Evolutionary conservation across 192 early-diverging fungal species (phyloP), one percentile per base, ranked within the genome.

Genomic region (Mortierella hygrophila): DNA sequence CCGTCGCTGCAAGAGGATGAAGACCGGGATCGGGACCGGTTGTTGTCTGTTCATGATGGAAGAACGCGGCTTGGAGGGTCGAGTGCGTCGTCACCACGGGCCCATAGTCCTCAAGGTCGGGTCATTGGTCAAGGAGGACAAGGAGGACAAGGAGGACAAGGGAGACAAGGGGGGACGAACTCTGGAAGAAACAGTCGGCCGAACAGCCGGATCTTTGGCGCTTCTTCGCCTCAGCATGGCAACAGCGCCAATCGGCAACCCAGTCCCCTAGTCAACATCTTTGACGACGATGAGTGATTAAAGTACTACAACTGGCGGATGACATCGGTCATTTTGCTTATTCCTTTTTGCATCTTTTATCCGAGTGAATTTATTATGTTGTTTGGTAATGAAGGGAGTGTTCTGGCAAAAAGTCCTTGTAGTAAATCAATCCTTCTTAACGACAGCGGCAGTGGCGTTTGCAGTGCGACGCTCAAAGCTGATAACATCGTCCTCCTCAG

Each of bases 121-220:
- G 60, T 65, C 11, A 32, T 32, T 32, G 60, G 60, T 13, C 60
- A 65, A 6, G 60, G 11, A 32, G 9, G 21, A 23, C 55, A 57
- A 10, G 32, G 35, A 40, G 26, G 46, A 4, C 55, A 52, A 11
- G 71, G 55, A 38, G 57, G 46, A 41, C 57, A 13, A 1, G 35
- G 35, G 35, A 1, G 35, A 35, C 35, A 35, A 13, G n/a, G 60
- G n/a, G 4, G 37, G 21, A 9, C 52, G 20, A 20, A 26, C n/a
- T 68, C 76, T 65, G 74, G 71, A 21, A 72, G 71, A n/a, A 80
- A 73, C 18, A 81, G 52, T 74, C 79, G 79, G 44, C 84, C 75
- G 2, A 80, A 23, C 15, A 80, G 83, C 40, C 84, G 84, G n/a
- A 63, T 76, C 21, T 86, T 86, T 70, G 84, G 84, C n/a, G 40